Percentiles rank a stretch among this genome's conserved stretches.
phyloP scores from a whole-genome alignment of 225 moss, liverwort and hornwort genomes.

The Pseudoscleropodium purum region DNA sequence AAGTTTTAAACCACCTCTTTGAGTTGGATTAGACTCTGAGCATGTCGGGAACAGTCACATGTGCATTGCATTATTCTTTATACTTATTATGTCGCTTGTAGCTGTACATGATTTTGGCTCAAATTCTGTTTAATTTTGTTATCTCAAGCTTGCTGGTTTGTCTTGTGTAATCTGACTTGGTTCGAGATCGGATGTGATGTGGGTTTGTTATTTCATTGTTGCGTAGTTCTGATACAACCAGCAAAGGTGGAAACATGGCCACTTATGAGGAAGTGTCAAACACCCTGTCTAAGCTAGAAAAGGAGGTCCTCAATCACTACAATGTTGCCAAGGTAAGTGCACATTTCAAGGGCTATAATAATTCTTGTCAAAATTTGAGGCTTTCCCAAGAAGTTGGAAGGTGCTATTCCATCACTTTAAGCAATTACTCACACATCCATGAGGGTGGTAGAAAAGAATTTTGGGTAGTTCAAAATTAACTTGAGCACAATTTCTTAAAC shows the following conservation, averaged over 20 bases:
- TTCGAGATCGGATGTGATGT: neutral
- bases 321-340: slow-evolving; percentile 58
- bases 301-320: slow-evolving; percentile 62
- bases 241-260: slow-evolving; percentile 40
- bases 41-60: neutral
- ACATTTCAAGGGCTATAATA: no score
- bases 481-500: neutral
- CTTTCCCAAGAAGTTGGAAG: neutral
- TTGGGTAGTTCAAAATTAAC: neutral
- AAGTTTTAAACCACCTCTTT: neutral
- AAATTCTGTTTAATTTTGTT: neutral
- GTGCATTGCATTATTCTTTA: neutral
- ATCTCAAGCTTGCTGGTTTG: neutral
- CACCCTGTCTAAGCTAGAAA: slow-evolving; percentile 47
- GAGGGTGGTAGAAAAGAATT: neutral
- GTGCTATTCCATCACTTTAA: neutral
- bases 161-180: neutral
- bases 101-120: neutral
- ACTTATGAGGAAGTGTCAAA: slow-evolving; percentile 61
- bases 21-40: neutral
- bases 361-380: neutral
- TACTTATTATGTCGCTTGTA: neutral
- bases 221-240: slow-evolving; percentile 9
- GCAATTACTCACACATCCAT: neutral
- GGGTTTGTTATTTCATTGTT: neutral